These are phyloP conservation scores for Backusella circina DNA, from an alignment of 192 early-diverging fungal genomes.

Conservation along the genomic window DNA sequence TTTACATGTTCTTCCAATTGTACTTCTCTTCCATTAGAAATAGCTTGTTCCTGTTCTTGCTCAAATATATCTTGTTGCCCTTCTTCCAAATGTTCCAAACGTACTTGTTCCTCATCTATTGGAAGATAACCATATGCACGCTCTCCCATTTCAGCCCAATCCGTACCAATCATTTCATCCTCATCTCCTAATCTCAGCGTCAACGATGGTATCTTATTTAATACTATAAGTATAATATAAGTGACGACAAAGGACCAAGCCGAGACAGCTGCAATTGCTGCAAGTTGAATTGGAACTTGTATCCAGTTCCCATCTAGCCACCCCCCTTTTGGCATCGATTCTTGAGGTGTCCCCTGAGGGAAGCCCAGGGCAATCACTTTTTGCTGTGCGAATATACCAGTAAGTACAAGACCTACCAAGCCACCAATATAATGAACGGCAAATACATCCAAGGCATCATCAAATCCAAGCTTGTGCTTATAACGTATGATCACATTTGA, in stretches of 20 bases:
- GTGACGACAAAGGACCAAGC: constrained; percentile 78
- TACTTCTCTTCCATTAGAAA: background rate
- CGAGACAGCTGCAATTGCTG: constrained; percentile 64
- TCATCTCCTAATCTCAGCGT: constrained; percentile 71
- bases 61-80: background rate
- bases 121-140: constrained; percentile 51
- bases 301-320: constrained; percentile 80
- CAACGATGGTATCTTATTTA: constrained; percentile 76
- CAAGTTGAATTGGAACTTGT: constrained; percentile 74
- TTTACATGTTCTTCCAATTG: background rate
- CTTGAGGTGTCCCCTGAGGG: constrained; percentile 32
- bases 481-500: constrained; percentile 62
- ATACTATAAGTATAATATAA: constrained; percentile 57
- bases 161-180: constrained; percentile 69
- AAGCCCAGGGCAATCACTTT: constrained; percentile 62
- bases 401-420: constrained; percentile 65
- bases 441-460: constrained; percentile 81
- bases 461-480: constrained; percentile 65
- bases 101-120: constrained; percentile 14
- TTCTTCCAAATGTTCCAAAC: background rate
- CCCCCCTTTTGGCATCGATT: constrained; percentile 58
- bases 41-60: background rate
- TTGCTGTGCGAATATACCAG: constrained; percentile 82
- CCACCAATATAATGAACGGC: constrained; percentile 33
- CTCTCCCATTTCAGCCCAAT: constrained; percentile 84